Evolutionary conservation across 805 yeast species (phyloP).

Genomic region (Candida ovalis): DNA sequence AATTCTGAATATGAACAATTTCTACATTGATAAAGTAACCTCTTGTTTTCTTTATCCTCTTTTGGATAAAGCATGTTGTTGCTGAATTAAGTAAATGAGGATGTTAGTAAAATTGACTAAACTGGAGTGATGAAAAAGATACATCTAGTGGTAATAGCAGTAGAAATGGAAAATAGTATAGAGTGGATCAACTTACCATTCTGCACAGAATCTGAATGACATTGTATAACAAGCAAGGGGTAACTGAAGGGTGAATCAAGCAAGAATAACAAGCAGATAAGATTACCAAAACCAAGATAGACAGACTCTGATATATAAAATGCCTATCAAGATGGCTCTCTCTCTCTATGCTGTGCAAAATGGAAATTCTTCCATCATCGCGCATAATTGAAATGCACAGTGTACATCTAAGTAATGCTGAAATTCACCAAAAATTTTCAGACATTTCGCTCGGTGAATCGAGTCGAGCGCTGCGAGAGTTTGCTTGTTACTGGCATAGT

Average conservation of each 20-base stretch:
- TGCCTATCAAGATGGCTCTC: too few species aligned
- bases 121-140: too few species aligned
- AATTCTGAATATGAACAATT: conserved; percentile 91
- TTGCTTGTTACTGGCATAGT: neutral
- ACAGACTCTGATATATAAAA: too few species aligned
- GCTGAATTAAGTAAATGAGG: conserved; percentile 30
- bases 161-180: neutral
- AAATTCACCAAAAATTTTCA: neutral
- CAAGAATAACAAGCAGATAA: too few species aligned
- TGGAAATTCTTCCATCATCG: neutral
- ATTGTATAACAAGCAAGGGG: conserved; percentile 9
- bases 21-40: conserved; percentile 86
- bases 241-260: too few species aligned
- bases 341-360: too few species aligned
- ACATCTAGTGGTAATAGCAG: too few species aligned
- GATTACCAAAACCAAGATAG: neutral
- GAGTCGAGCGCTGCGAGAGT: neutral
- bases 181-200: conserved; percentile 44
- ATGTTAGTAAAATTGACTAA: neutral
- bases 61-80: conserved; percentile 98
- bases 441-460: neutral
- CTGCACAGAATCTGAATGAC: conserved; percentile 93
- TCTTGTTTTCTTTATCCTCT: conserved; percentile 78
- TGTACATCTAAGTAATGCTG: neutral
- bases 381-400: neutral